Conservation (phyloP, 495 filamentous ascomycete genomes). For the Tetracladium setigerum region DNA sequence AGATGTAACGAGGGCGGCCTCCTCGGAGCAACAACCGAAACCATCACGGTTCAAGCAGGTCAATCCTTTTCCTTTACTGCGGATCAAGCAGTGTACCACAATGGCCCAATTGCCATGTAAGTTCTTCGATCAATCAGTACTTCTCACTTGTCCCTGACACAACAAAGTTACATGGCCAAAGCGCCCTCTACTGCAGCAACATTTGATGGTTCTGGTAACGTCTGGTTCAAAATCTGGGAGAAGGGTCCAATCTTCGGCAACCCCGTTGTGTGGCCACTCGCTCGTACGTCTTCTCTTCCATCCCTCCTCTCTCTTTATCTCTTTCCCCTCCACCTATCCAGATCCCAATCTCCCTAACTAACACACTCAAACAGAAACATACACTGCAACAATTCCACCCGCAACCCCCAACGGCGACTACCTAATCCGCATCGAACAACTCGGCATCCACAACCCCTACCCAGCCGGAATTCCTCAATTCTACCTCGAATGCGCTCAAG, state of each 20-base stretch:
- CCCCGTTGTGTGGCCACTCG: slow-evolving; percentile 31
- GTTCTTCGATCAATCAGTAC: not conserved
- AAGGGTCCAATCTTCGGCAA: slow-evolving; percentile 13
- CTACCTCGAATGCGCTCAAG: slow-evolving; percentile 51
- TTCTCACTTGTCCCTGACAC: not conserved
- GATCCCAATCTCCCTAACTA: too few species aligned
- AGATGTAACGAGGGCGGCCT: slow-evolving; percentile 51
- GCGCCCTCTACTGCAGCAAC: slow-evolving; percentile 31
- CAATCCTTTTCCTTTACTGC: slow-evolving; percentile 43
- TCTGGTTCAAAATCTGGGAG: slow-evolving; percentile 30
- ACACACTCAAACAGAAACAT: slow-evolving; percentile 26
- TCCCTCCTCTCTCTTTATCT: not conserved
- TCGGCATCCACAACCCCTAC: slow-evolving; percentile 53
- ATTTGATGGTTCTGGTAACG: slow-evolving; percentile 44
- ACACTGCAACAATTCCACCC: slow-evolving; percentile 46
- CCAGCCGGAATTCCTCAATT: slow-evolving; percentile 38
- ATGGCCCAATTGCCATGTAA: slow-evolving; percentile 47
- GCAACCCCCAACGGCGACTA: slow-evolving; percentile 50
- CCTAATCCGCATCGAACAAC: slow-evolving; percentile 51
- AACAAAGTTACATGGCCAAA: slow-evolving; percentile 40
- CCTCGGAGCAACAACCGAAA: slow-evolving; percentile 36
- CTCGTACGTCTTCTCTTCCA: slow-evolving; percentile 19
- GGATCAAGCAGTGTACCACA: slow-evolving; percentile 49
- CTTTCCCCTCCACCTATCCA: too few species aligned
- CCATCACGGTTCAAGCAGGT: slow-evolving; percentile 40